phyloP scores from a whole-genome alignment of 306 rosid genomes.

The Cucurbita maxima region DNA sequence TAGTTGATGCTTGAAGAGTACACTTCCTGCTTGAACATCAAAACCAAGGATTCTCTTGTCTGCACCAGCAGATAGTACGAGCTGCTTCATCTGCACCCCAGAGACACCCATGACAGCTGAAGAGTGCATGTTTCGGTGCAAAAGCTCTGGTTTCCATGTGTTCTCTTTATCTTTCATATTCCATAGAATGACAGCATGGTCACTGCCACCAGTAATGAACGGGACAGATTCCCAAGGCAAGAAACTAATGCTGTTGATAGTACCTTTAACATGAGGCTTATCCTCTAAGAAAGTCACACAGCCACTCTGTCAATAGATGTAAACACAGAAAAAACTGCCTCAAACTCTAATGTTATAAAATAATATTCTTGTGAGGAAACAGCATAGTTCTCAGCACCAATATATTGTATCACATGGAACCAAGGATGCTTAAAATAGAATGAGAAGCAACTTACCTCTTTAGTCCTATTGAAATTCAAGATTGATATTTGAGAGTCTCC shows the following conservation, averaged over 20 bases:
- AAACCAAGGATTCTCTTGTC: conserved; percentile 74
- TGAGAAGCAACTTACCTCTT: conserved; percentile 37
- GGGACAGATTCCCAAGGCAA: conserved; percentile 65
- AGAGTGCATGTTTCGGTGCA: conserved; percentile 70
- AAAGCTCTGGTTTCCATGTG: conserved; percentile 65
- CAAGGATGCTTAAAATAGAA: neutral
- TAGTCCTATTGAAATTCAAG: conserved; percentile 35
- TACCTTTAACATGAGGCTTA: conserved; percentile 80
- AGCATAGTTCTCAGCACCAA: neutral
- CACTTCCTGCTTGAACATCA: conserved; percentile 45
- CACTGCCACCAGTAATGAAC: conserved; percentile 87
- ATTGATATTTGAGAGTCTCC: conserved; percentile 82
- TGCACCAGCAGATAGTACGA: conserved; percentile 79
- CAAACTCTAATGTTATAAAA: neutral
- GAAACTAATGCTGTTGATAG: conserved; percentile 62
- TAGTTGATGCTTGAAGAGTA: conserved; percentile 64
- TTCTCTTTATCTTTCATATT: conserved; percentile 39
- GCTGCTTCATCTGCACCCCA: conserved; percentile 71
- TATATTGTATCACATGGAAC: neutral
- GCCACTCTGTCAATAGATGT: conserved; percentile 37
- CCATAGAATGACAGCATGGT: conserved; percentile 85
- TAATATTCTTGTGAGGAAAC: neutral
- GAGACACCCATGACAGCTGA: conserved; percentile 98
- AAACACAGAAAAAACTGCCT: neutral
- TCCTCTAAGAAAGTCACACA: conserved; percentile 57